A percentile compares a stretch with the other conserved stretches of the same genome.
Conservation (phyloP, 495 filamentous ascomycete species). For the Immersiella caudata region DNA sequence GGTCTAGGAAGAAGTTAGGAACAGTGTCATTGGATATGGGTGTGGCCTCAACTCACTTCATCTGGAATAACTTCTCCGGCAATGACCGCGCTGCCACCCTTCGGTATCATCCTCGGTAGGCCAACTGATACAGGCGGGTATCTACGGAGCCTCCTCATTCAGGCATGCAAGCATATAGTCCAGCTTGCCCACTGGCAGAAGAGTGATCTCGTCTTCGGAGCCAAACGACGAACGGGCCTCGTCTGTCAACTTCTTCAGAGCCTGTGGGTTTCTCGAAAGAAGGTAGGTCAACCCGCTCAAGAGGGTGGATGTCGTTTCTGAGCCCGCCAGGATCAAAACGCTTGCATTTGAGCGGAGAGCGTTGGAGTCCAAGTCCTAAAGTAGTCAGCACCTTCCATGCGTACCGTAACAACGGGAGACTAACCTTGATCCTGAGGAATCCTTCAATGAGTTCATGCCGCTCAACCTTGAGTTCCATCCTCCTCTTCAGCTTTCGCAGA, state of each 20-base stretch:
- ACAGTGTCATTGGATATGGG: conserved; percentile 22
- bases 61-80: conserved; percentile 46
- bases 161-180: conserved; percentile 57
- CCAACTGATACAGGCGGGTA: conserved; percentile 54
- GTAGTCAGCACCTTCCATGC: neutral
- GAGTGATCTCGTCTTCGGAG: conserved; percentile 50
- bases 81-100: conserved; percentile 47
- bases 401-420: conserved; percentile 4
- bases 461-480: conserved; percentile 44
- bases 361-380: conserved; percentile 15
- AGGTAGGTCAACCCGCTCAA: conserved; percentile 52
- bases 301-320: conserved; percentile 59
- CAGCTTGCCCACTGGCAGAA: conserved; percentile 44
- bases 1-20: conserved; percentile 40
- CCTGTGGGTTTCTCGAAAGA: conserved; percentile 47
- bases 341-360: conserved; percentile 31
- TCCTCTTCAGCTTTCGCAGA: conserved; percentile 42
- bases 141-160: conserved; percentile 56
- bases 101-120: conserved; percentile 47
- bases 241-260: conserved; percentile 41
- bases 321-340: conserved; percentile 54
- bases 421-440: conserved; percentile 47
- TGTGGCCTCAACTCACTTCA: conserved; percentile 31
- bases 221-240: conserved; percentile 56
- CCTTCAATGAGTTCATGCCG: conserved; percentile 54